Conservation (phyloP, 177 flowering plant species). For the Tripterygium wilfordii region DNA sequence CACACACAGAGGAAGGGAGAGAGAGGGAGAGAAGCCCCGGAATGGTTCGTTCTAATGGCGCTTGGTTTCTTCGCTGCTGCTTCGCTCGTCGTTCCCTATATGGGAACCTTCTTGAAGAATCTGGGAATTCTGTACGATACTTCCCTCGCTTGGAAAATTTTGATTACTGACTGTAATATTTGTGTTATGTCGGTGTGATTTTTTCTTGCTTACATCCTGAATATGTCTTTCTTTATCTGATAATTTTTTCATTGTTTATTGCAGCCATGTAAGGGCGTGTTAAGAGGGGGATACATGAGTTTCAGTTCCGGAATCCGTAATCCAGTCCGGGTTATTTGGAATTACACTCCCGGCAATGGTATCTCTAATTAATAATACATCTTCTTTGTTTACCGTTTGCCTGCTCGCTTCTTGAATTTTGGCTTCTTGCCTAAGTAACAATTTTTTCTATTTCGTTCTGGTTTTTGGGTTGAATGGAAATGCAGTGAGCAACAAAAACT, state of each 20-base stretch:
- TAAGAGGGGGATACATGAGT: constrained; percentile 17
- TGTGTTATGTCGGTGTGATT: background rate
- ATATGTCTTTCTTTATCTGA: background rate
- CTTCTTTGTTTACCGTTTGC: background rate
- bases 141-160: too few species aligned
- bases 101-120: constrained; percentile 9
- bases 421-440: background rate
- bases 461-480: background rate
- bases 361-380: background rate
- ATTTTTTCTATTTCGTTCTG: background rate
- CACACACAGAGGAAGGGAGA: too few species aligned
- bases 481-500: constrained; percentile 21
- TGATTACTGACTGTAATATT: background rate
- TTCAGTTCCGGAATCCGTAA: constrained; percentile 27
- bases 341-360: constrained; percentile 23
- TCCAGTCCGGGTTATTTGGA: constrained; percentile 10
- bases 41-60: constrained; percentile 50
- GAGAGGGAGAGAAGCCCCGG: too few species aligned
- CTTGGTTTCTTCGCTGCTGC: constrained; percentile 25
- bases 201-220: background rate
- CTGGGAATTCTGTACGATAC: constrained; percentile 17
- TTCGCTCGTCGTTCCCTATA: constrained; percentile 29
- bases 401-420: too few species aligned
- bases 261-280: constrained; percentile 23
- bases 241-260: too few species aligned